Base-by-base conservation (phyloP, 352 stramenopile species). In the Elongisporangium anandrum region DNA sequence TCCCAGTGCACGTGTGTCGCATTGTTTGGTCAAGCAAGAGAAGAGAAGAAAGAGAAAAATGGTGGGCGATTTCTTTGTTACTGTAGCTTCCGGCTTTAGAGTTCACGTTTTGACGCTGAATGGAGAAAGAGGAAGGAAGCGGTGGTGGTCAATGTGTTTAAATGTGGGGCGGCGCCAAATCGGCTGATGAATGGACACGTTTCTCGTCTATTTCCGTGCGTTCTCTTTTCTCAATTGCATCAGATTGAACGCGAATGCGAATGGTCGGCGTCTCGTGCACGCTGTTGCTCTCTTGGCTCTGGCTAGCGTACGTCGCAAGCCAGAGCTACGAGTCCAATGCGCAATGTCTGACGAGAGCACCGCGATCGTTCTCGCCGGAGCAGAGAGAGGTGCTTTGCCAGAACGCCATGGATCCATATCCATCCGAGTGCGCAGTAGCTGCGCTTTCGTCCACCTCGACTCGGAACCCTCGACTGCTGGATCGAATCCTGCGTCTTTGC, bases 331-430 rank as follows among this genome's bases (percentile, higher is more conserved):
- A 34, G 24, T 34, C 24, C 24, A 34, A 20, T 29, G 59, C n/a
- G n/a, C 65, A 60, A 20, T 81, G 73, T 24, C 63, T 68, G 15
- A 60, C 60, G 12, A 68, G 52, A 34, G 54, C 72, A 47, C 72
- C 70, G 13, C 67, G 65, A 38, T 66, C 50, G 38, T 65, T 84
- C 6, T 64, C 69, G 6, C 54, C 56, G 49, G 21, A 60, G 10
- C 63, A 84, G 21, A 63, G 66, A 58, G 56, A 76, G 52, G 52
- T 59, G 17, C 54, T 80, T 17, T 80, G 75, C 22, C 10, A 29
- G 0, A 3, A 29, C 23, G 45, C 1, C 13, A 29, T 20, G 34
- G 3, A 34, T 34, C 3, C 24, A 3, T 34, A 34, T 34, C 47
- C 47, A 0, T 21, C 56, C 4, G 48, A 60, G 22, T 60, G 56